Base-by-base conservation (phyloP, 176 grass and related monocot genomes). In the Bolboschoenus planiculmis region DNA sequence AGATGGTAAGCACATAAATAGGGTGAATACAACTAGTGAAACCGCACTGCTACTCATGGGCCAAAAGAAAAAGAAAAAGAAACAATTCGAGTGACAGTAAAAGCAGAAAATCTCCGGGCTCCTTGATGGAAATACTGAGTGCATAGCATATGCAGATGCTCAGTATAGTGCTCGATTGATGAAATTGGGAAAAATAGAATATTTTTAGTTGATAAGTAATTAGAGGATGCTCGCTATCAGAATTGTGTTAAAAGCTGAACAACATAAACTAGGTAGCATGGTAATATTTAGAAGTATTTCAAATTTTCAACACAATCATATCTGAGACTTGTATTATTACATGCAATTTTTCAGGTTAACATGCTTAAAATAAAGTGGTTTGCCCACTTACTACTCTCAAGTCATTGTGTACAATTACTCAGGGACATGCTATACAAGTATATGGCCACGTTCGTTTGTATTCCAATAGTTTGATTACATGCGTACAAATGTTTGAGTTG, bases 401-500 rank as follows among this genome's bases (percentile, higher is more conserved):
- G 44, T 77, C 72, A 33, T 53, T 53, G 72, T 77, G 72, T 77
- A 77, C 72, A 77, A 77, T 77, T 77, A 77, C 46, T 51, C 44
- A 10, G 72, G 72, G 46, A 34, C 72, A 33, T 77, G 72, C 72
- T 77, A 77, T 77, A 53, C 46, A 11, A 76, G 42, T 77, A 37
- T 70, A 70, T 70, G 33, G 65, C 65, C 65, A 70, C 35, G 7
- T 23, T 70, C 16, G 39, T 42, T 70, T 39, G 65, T 23, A 70
- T 70, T 40, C 34, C 35, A 21, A 70, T 68, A 40, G 72, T 77
- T 31, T 33, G 46, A 77, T 77, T 77, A 53, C 72, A 16, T 77
- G 72, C 72, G 46, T 51, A 77, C 72, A 77, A 40, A 70, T 77
- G 72, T 76, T 75, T 76, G 72, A 76, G 72, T 76, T 76, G 27